Conservation (phyloP, 345 rosid genomes). For the Turnera subulata region DNA sequence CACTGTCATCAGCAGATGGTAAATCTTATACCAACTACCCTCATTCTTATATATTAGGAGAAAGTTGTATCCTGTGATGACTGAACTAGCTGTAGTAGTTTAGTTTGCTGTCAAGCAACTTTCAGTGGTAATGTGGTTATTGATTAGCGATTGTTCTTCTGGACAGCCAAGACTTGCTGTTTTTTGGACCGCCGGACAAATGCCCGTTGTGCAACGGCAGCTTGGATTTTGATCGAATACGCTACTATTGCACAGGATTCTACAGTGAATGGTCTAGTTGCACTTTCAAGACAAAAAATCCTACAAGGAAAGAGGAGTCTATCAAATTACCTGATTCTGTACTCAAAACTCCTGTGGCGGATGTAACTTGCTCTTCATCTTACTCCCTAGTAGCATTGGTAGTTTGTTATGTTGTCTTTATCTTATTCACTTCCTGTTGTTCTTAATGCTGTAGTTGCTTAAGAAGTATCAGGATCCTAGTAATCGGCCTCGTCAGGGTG, state of each 20-base stretch:
- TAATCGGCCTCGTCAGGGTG: conserved; percentile 37
- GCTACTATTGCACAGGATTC: conserved; percentile 56
- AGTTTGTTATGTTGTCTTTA: not conserved
- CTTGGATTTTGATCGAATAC: conserved; percentile 49
- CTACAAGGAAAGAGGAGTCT: conserved; percentile 55
- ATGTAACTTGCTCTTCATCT: conserved; percentile 24
- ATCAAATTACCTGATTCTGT: conserved; percentile 49
- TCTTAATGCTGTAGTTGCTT: conserved; percentile 33
- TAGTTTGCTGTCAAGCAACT: no score
- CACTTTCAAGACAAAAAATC: conserved; percentile 48
- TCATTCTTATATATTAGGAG: not conserved
- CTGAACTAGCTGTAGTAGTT: no score
- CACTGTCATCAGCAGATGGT: conserved; percentile 37
- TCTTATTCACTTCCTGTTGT: not conserved
- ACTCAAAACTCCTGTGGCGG: conserved; percentile 44
- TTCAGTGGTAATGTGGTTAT: not conserved
- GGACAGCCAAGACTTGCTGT: conserved; percentile 61
- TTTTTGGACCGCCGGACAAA: conserved; percentile 53
- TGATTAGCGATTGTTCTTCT: not conserved
- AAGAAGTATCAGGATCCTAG: conserved; percentile 61
- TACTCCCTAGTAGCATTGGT: not conserved
- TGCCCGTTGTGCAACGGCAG: conserved; percentile 55
- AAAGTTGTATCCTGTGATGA: no score
- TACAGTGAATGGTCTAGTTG: conserved; percentile 86
- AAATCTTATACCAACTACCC: not conserved